Conservation (phyloP, 2,329 filamentous ascomycete genomes). For the Nakataea oryzae region DNA sequence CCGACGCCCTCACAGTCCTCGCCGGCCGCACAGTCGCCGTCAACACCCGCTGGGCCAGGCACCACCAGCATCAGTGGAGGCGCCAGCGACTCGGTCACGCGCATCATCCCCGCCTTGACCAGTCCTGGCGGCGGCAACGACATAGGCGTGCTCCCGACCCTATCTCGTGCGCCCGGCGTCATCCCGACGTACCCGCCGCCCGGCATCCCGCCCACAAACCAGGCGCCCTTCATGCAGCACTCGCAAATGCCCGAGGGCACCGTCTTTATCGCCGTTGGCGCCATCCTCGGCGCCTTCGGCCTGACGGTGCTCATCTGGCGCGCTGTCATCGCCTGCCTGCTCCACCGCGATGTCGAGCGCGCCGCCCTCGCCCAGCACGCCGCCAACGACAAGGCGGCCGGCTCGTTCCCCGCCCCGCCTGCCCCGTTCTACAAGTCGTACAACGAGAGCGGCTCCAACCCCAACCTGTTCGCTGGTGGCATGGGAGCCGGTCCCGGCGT, state of each 20-base stretch:
- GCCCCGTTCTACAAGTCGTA: slow-evolving; percentile 53
- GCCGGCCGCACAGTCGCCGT: slow-evolving; percentile 2
- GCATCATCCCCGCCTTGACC: slow-evolving; percentile 12
- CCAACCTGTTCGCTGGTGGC: slow-evolving; percentile 32
- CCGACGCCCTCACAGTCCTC: slow-evolving; percentile 5
- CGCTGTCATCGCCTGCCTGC: slow-evolving; percentile 74
- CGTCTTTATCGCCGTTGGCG: slow-evolving; percentile 90
- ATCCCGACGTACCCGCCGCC: slow-evolving; percentile 57
- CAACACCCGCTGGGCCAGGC: slow-evolving; percentile 3
- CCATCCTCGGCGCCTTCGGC: slow-evolving; percentile 74
- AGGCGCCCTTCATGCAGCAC: slow-evolving; percentile 86
- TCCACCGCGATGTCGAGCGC: slow-evolving; percentile 82
- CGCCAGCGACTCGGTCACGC: not conserved
- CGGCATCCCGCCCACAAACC: slow-evolving; percentile 68
- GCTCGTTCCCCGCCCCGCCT: slow-evolving; percentile 43
- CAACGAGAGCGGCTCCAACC: slow-evolving; percentile 45
- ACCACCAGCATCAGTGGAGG: not conserved
- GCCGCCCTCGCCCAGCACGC: slow-evolving; percentile 67
- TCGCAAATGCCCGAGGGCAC: slow-evolving; percentile 82
- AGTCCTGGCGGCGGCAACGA: slow-evolving; percentile 6
- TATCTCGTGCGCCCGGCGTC: slow-evolving; percentile 23
- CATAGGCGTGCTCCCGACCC: slow-evolving; percentile 22
- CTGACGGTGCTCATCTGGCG: slow-evolving; percentile 82
- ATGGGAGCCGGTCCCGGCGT: slow-evolving; percentile 8
- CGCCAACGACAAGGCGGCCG: slow-evolving; percentile 55